Evolutionary conservation across 106 monocot genomes (phyloP), one percentile per base, ranked within the genome.

Genomic region (Chionographis japonica): DNA sequence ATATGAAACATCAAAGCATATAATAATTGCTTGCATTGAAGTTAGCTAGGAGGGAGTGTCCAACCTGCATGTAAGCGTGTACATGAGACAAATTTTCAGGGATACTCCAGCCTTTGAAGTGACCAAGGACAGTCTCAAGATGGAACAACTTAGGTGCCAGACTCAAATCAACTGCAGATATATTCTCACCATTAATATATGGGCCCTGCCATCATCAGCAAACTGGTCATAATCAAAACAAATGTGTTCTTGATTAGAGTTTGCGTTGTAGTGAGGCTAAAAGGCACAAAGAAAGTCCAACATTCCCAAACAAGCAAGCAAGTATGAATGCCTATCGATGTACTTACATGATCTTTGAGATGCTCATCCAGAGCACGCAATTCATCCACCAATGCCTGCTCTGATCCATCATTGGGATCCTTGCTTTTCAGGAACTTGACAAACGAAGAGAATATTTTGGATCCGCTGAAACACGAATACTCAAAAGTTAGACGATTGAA

Each of bases 101-200:
- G 37, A 91, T 40, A 12, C 40, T 81, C 91, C 87, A 87, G 41
- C 74, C 68, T 87, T 91, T 91, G 66, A 84, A 91, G 76, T 91
- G 84, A 42, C 58, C 74, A 60, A 91, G 84, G 4, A 54, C 67
- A 61, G 78, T 52, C 18, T 82, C 76, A 27, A 91, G 79, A 77
- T 91, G 91, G 61, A 66, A 87, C 46, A 91, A 60, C 53, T 87
- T 87, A 3, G 87, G 91, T 43, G 87, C 91, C 74, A 87, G 50
- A 43, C 79, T 91, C 54, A 91, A 72, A 70, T 91, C 91, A 63
- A 64, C 82, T 17, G 84, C 75, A 63, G 79, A 91, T 59, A 85
- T 57, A 13, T 72, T 82, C 12, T 84, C 79, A 3, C 87, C 79
- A 70, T 68, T 70, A 18, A 91, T 58, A 75, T 77, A 91, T 43